A percentile compares a stretch with the other conserved stretches of the same genome.
Evolutionary conservation across 805 yeast genomes (phyloP).

Genomic region (Brettanomyces sp.): DNA sequence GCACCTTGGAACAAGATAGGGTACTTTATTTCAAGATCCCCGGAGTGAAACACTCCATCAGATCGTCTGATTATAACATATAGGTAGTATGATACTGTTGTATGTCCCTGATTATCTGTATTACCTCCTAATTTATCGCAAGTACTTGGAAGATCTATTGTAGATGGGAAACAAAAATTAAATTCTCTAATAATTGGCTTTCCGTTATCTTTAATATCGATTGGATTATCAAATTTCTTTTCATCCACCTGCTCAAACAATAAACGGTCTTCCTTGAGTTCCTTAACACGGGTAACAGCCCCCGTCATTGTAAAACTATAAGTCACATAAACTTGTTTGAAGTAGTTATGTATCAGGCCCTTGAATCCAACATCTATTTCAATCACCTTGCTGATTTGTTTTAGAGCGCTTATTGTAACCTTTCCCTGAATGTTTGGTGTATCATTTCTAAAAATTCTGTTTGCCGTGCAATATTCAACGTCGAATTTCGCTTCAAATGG

Average conservation of each 20-base stretch:
- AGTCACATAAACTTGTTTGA: conserved; percentile 1
- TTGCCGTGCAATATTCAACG: not conserved
- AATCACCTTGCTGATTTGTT: not conserved
- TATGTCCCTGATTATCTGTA: conserved; percentile 2
- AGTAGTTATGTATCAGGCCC: not conserved
- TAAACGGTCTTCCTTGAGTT: not conserved
- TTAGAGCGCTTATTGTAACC: not conserved
- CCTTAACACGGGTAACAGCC: conserved; percentile 1
- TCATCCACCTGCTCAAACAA: not conserved
- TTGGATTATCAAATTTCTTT: not conserved
- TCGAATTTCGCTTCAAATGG: not conserved
- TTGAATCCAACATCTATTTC: conserved; percentile 2
- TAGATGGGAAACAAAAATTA: not conserved
- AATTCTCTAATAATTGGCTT: not conserved
- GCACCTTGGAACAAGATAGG: not conserved
- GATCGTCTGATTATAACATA: not conserved
- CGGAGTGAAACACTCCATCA: not conserved
- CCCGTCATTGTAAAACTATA: not conserved
- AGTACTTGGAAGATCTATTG: conserved; percentile 1
- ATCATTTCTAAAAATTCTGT: conserved; percentile 1
- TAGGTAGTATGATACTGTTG: not conserved
- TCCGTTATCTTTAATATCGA: not conserved
- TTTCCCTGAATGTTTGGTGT: conserved; percentile 1
- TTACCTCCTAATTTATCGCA: not conserved
- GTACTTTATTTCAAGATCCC: not conserved